Conservation (phyloP, 2,329 filamentous ascomycete species). For the Fusarium sp. region DNA sequence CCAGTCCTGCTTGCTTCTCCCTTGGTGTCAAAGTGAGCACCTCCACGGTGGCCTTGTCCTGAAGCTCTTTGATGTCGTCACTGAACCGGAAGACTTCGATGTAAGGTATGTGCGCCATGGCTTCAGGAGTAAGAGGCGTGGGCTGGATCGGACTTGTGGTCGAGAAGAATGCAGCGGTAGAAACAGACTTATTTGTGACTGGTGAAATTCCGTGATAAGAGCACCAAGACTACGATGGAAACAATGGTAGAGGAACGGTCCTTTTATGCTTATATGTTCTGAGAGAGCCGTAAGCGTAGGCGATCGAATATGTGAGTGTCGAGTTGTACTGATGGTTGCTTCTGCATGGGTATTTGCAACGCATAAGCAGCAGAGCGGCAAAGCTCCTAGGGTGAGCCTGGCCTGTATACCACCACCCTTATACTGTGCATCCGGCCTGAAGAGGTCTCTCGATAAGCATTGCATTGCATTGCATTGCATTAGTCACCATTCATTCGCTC, state of each 20-base stretch:
- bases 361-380: constrained; percentile 21
- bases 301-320: not conserved
- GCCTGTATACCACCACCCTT: constrained; percentile 13
- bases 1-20: constrained; percentile 19
- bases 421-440: constrained; percentile 9
- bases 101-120: constrained; percentile 17
- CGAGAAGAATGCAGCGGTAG: not conserved
- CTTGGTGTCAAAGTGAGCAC: constrained; percentile 26
- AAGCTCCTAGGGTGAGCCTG: constrained; percentile 21
- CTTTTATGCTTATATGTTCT: constrained; percentile 25
- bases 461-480: constrained; percentile 36
- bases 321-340: constrained; percentile 15
- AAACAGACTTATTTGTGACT: not conserved
- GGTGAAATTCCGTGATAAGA: not conserved
- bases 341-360: constrained; percentile 14
- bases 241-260: not conserved
- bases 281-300: constrained; percentile 7
- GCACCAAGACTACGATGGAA: not conserved
- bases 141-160: not conserved
- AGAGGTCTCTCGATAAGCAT: constrained; percentile 27
- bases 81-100: constrained; percentile 23
- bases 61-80: constrained; percentile 20
- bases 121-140: not conserved
- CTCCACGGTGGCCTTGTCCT: constrained; percentile 28
- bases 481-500: constrained; percentile 28